Conservation (phyloP, 305 asterid species). For the Solanum hybrid region DNA sequence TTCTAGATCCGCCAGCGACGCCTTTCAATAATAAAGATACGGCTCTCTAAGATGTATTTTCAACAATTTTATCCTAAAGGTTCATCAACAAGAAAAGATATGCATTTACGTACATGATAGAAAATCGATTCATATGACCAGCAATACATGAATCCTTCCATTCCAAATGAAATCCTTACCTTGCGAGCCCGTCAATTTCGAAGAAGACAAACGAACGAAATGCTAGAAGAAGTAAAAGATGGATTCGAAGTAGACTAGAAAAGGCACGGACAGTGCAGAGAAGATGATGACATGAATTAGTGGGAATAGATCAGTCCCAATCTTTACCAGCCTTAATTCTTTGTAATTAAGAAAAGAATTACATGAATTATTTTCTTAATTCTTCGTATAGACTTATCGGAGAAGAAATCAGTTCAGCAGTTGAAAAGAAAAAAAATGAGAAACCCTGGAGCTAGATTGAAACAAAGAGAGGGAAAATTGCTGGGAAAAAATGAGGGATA, state of each 20-base stretch:
- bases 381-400: background rate
- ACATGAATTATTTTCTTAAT: background rate
- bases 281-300: slow-evolving; percentile 56
- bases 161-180: background rate
- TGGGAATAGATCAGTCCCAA: slow-evolving; percentile 15
- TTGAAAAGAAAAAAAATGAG: background rate
- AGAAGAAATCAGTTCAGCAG: background rate
- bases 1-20: background rate
- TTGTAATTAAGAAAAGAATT: background rate
- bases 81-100: background rate
- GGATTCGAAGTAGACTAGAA: slow-evolving; percentile 73
- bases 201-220: background rate
- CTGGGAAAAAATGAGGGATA: too few relatives aligned
- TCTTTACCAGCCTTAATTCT: background rate
- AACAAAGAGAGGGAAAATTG: too few relatives aligned
- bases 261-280: slow-evolving; percentile 43
- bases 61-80: too few relatives aligned
- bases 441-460: too few relatives aligned
- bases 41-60: background rate
- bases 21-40: background rate
- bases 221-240: slow-evolving; percentile 39
- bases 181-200: background rate
- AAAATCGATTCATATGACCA: background rate
- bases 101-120: background rate
- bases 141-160: background rate